Conservation (phyloP, 106 monocot genomes). For the Allium fistulosum region DNA sequence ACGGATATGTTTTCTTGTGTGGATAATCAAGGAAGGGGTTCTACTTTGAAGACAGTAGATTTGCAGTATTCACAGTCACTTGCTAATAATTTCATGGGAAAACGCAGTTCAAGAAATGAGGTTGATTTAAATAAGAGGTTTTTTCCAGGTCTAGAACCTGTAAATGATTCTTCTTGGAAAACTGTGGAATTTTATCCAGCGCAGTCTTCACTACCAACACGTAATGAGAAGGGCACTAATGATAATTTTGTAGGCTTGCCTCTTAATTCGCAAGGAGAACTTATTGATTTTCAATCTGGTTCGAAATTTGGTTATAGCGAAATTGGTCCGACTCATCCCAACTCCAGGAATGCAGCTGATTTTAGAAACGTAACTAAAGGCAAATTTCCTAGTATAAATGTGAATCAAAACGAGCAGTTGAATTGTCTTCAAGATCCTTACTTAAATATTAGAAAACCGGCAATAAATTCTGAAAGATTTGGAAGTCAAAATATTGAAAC, state of each 20-base stretch:
- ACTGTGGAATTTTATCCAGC: slow-evolving; percentile 7
- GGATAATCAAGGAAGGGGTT: no score
- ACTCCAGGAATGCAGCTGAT: no score
- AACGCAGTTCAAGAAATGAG: no score
- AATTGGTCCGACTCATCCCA: slow-evolving; percentile 6
- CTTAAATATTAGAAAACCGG: slow-evolving; percentile 10
- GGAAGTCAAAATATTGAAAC: slow-evolving; percentile 13
- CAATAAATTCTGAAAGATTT: slow-evolving; percentile 12
- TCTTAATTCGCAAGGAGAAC: slow-evolving; percentile 71
- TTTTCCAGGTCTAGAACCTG: neutral
- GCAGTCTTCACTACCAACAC: slow-evolving; percentile 4
- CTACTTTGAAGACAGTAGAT: no score
- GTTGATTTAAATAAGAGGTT: no score
- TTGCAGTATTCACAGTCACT: no score
- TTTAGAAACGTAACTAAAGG: slow-evolving; percentile 6
- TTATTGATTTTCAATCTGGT: slow-evolving; percentile 36
- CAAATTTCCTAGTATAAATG: slow-evolving; percentile 6
- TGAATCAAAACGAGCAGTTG: slow-evolving; percentile 8
- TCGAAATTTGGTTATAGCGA: slow-evolving; percentile 20
- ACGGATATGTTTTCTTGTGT: slow-evolving; percentile 1
- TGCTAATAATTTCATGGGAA: no score
- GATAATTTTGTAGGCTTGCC: slow-evolving; percentile 54
- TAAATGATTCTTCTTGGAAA: neutral
- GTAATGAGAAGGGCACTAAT: slow-evolving; percentile 7
- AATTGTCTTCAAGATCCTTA: slow-evolving; percentile 18